Conservation (phyloP, 139 green algal genomes). For the Auxenochlorella pyrenoidosa region DNA sequence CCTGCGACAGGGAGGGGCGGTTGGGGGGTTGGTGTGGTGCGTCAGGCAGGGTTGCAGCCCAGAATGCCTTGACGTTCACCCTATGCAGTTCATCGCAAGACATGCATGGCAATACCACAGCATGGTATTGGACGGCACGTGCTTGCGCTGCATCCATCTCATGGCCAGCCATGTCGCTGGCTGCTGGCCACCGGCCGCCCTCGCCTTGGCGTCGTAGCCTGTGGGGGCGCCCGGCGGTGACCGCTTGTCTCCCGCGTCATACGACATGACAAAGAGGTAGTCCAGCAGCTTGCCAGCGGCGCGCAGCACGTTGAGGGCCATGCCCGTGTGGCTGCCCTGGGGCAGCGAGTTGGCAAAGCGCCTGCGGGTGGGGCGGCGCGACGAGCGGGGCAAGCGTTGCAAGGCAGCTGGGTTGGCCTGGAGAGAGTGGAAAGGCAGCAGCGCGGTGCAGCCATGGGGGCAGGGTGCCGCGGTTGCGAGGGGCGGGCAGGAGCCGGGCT, state of each 20-base stretch:
- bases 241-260: slow-evolving; percentile 14
- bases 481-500: background rate
- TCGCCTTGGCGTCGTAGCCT: background rate
- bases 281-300: slow-evolving; percentile 45
- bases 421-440: too few species aligned
- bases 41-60: slow-evolving; percentile 44
- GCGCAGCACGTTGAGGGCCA: slow-evolving; percentile 53
- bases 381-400: background rate
- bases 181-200: too few species aligned
- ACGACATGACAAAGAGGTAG: slow-evolving; percentile 47
- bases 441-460: background rate
- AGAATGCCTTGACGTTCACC: too few species aligned
- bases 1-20: background rate
- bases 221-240: background rate
- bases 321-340: slow-evolving; percentile 37
- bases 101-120: too few species aligned
- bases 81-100: too few species aligned
- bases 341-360: slow-evolving; percentile 22
- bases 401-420: too few species aligned
- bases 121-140: too few species aligned
- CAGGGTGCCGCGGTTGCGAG: background rate
- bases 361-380: background rate
- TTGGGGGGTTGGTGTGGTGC: too few species aligned
- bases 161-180: too few species aligned
- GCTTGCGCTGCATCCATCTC: too few species aligned